phyloP scores from a whole-genome alignment of 345 rosid species.

The Lenwebbia sp. region DNA sequence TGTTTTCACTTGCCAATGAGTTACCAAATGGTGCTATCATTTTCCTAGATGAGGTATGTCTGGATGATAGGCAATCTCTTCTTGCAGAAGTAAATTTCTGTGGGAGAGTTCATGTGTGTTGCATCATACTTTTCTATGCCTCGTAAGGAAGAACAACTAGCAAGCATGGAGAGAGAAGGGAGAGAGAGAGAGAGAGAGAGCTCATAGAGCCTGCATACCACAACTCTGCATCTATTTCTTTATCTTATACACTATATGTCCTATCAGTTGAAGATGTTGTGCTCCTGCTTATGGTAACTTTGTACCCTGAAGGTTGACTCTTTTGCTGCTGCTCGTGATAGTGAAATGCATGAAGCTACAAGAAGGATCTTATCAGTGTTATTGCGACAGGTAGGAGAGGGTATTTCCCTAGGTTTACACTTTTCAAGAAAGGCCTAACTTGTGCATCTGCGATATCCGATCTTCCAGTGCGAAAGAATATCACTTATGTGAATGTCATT shows the following conservation, averaged over 20 bases:
- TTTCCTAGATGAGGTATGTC: conserved; percentile 85
- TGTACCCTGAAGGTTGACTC: conserved; percentile 66
- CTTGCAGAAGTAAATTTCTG: background rate
- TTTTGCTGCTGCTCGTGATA: conserved; percentile 75
- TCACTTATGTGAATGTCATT: background rate
- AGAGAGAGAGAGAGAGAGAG: background rate
- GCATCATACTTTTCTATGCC: no score
- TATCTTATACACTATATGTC: background rate
- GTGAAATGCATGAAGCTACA: conserved; percentile 91
- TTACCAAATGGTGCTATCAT: conserved; percentile 75
- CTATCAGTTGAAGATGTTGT: background rate
- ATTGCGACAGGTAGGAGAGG: conserved; percentile 58
- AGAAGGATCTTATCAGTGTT: conserved; percentile 83
- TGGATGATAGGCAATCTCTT: background rate
- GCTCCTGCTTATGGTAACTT: background rate
- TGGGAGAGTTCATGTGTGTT: background rate
- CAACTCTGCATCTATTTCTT: background rate
- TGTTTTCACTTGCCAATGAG: conserved; percentile 80
- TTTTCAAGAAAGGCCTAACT: background rate
- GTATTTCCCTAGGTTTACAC: background rate
- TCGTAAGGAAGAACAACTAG: background rate
- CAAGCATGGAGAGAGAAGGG: background rate
- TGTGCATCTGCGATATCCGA: background rate
- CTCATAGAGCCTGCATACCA: background rate
- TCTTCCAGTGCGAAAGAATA: background rate